phyloP scores from a whole-genome alignment of 2,329 filamentous ascomycete genomes.

The Hymenoscyphus linearis region DNA sequence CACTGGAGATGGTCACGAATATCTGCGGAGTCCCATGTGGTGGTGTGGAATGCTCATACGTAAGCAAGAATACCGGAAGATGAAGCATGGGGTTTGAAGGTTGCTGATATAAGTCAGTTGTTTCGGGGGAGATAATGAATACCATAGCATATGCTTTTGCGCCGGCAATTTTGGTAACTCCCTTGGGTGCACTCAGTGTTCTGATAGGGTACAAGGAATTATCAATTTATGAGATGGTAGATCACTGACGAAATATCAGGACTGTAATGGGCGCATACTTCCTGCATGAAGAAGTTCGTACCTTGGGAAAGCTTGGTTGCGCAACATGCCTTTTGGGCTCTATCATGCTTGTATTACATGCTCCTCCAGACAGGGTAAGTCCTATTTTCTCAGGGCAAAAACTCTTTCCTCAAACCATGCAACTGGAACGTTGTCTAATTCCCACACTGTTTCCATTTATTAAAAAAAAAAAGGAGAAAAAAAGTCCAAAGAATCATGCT shows the following conservation, averaged over 20 bases:
- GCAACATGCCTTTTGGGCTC: constrained; percentile 94
- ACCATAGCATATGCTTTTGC: constrained; percentile 98
- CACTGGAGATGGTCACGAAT: constrained; percentile 91
- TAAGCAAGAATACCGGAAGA: constrained; percentile 12
- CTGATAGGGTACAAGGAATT: constrained; percentile 57
- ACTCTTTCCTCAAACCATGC: too few relatives aligned
- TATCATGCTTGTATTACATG: constrained; percentile 95
- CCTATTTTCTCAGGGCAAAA: too few relatives aligned
- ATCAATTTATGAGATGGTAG: background rate
- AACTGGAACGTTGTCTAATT: too few relatives aligned
- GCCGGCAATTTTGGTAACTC: constrained; percentile 95
- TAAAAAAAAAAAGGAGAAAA: too few relatives aligned
- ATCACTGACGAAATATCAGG: constrained; percentile 31
- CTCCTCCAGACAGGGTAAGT: constrained; percentile 73
- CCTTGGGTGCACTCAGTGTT: constrained; percentile 87
- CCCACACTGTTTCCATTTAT: too few relatives aligned
- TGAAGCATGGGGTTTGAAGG: constrained; percentile 23
- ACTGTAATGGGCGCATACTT: constrained; percentile 95
- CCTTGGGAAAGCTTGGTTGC: constrained; percentile 86
- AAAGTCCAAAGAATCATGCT: too few relatives aligned
- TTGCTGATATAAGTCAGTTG: constrained; percentile 52
- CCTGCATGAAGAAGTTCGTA: constrained; percentile 79
- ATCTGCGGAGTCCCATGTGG: constrained; percentile 89
- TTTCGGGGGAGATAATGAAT: constrained; percentile 89
- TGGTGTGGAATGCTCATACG: constrained; percentile 85